phyloP scores from a whole-genome alignment of 306 rosid species.

The Canavalia ensiformis region DNA sequence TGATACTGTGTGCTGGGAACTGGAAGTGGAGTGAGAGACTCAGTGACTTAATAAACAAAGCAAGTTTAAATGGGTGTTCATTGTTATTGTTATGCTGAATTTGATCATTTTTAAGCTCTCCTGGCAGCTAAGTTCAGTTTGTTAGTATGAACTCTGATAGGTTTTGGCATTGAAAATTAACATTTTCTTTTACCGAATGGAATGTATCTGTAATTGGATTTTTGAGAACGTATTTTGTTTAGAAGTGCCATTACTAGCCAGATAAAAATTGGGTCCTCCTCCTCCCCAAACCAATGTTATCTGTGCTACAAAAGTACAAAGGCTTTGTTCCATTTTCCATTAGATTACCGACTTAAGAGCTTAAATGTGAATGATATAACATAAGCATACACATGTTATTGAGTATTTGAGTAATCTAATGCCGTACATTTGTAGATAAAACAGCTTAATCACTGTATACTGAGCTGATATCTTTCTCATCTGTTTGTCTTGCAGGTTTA shows the following conservation, averaged over 20 bases:
- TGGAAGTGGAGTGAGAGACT: conserved; percentile 39
- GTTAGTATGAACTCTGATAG: neutral
- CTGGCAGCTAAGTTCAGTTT: conserved; percentile 18
- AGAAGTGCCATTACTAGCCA: neutral
- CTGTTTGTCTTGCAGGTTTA: conserved; percentile 47
- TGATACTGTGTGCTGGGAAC: conserved; percentile 43
- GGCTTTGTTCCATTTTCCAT: conserved; percentile 19
- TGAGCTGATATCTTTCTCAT: conserved; percentile 7
- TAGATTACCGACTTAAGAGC: conserved; percentile 2
- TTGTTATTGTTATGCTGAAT: conserved; percentile 8
- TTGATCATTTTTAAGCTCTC: conserved; percentile 7
- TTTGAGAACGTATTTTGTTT: conserved; percentile 22
- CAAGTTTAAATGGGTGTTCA: conserved; percentile 9
- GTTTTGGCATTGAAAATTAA: conserved; percentile 13
- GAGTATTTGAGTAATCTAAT: conserved; percentile 11
- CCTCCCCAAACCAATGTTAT: neutral
- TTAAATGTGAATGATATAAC: neutral
- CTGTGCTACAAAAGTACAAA: neutral
- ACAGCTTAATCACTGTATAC: neutral
- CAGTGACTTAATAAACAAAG: conserved; percentile 33
- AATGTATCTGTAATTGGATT: conserved; percentile 16
- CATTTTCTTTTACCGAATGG: conserved; percentile 19
- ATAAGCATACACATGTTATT: neutral
- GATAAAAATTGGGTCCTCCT: neutral
- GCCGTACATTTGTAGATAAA: neutral